phyloP scores from a whole-genome alignment of 495 filamentous ascomycete species.

The Venustampulla echinocandica region DNA sequence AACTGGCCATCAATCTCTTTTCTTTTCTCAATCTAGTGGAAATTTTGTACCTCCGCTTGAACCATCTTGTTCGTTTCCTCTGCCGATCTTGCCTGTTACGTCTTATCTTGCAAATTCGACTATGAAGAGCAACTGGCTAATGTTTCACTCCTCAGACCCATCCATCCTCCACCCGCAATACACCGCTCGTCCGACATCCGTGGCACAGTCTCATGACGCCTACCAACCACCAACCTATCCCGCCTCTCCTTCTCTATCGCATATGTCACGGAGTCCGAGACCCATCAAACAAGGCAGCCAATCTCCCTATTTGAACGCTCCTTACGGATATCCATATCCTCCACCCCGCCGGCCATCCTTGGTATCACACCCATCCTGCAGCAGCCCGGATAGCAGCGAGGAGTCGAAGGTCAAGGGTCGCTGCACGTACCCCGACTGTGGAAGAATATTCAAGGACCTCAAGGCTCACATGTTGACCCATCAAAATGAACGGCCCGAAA shows the following conservation, averaged over 20 bases:
- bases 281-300: slow-evolving; percentile 21
- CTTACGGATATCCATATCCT: slow-evolving; percentile 27
- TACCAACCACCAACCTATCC: slow-evolving; percentile 22
- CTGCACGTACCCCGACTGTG: slow-evolving; percentile 79
- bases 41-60: slow-evolving; percentile 53
- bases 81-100: slow-evolving; percentile 20
- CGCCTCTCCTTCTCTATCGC: slow-evolving; percentile 22
- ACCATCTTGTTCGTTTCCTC: slow-evolving; percentile 56
- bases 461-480: slow-evolving; percentile 97
- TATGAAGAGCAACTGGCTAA: slow-evolving; percentile 9
- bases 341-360: slow-evolving; percentile 18
- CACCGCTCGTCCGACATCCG: slow-evolving; percentile 18
- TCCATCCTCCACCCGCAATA: slow-evolving; percentile 26
- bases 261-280: slow-evolving; percentile 21
- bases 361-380: slow-evolving; percentile 17
- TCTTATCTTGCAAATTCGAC: slow-evolving; percentile 5
- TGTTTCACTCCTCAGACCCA: slow-evolving; percentile 13
- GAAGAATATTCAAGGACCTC: slow-evolving; percentile 85
- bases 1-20: slow-evolving; percentile 31
- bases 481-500: slow-evolving; percentile 86
- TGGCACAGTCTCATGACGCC: slow-evolving; percentile 12
- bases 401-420: slow-evolving; percentile 57
- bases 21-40: slow-evolving; percentile 52
- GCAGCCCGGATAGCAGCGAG: slow-evolving; percentile 42
- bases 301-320: slow-evolving; percentile 22